phyloP scores from a whole-genome alignment of 345 rosid species.

The Populus davidiana region DNA sequence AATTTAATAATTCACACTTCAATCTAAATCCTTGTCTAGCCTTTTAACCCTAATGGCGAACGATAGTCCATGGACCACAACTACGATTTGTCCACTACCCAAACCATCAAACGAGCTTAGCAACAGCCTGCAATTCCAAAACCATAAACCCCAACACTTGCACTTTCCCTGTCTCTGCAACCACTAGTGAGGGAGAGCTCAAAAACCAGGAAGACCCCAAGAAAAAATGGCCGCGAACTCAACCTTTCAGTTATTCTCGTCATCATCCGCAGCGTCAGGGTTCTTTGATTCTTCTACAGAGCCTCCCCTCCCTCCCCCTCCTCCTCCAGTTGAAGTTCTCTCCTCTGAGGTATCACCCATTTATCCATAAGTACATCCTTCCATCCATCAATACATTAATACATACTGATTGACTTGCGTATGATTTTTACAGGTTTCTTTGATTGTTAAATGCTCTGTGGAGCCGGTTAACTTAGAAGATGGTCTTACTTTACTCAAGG shows the following conservation, averaged over 20 bases:
- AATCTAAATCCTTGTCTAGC: too few relatives aligned
- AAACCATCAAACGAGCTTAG: too few relatives aligned
- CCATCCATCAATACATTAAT: neutral
- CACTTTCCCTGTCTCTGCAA: neutral
- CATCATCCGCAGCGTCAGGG: constrained; percentile 33
- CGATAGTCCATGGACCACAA: too few relatives aligned
- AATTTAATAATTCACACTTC: too few relatives aligned
- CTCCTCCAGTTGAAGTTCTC: constrained; percentile 67
- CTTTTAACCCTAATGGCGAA: too few relatives aligned
- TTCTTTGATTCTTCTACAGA: constrained; percentile 48
- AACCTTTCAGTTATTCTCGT: constrained; percentile 27
- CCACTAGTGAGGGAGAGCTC: neutral
- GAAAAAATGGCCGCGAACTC: constrained; percentile 23
- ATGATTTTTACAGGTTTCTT: constrained; percentile 41
- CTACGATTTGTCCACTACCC: too few relatives aligned
- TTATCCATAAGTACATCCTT: neutral
- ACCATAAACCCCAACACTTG: neutral
- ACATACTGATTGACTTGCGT: neutral
- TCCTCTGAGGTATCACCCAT: constrained; percentile 50
- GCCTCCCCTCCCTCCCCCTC: constrained; percentile 55
- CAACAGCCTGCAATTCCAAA: too few relatives aligned
- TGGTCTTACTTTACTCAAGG: constrained; percentile 71
- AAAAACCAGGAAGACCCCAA: neutral
- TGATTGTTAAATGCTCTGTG: constrained; percentile 38
- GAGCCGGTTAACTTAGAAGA: constrained; percentile 50